Conservation (phyloP, 2,329 filamentous ascomycete genomes). For the Pseudogymnoascus sp. region DNA sequence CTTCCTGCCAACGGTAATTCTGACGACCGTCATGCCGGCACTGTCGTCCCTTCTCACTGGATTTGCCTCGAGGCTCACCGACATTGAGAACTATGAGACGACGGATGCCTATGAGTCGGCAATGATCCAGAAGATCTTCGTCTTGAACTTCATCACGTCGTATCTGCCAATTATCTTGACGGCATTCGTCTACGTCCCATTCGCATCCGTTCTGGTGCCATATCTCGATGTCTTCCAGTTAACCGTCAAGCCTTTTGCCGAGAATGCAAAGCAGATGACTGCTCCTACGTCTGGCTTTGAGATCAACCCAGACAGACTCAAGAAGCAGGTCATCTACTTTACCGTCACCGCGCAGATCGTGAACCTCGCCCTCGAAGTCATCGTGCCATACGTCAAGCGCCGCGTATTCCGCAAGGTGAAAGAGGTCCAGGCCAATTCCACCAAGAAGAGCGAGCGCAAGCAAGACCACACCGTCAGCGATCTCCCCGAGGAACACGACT, state of each 20-base stretch:
- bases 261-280: slow-evolving; percentile 62
- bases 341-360: slow-evolving; percentile 91
- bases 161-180: slow-evolving; percentile 90
- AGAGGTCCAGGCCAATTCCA: slow-evolving; percentile 54
- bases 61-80: slow-evolving; percentile 67
- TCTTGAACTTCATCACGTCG: slow-evolving; percentile 93
- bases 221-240: slow-evolving; percentile 75
- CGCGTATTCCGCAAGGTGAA: slow-evolving; percentile 71
- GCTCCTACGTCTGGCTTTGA: slow-evolving; percentile 54
- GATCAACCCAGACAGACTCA: slow-evolving; percentile 74
- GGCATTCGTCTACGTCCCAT: slow-evolving; percentile 89
- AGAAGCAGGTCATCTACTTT: slow-evolving; percentile 90
- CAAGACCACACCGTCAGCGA: slow-evolving; percentile 48
- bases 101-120: slow-evolving; percentile 74
- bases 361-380: slow-evolving; percentile 72
- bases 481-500: slow-evolving; percentile 65
- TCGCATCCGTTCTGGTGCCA: slow-evolving; percentile 73
- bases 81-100: slow-evolving; percentile 88
- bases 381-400: slow-evolving; percentile 79
- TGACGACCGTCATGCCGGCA: slow-evolving; percentile 74
- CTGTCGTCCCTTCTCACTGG: slow-evolving; percentile 66
- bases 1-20: slow-evolving; percentile 79
- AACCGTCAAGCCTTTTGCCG: slow-evolving; percentile 65
- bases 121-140: slow-evolving; percentile 85
- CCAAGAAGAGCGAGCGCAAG: slow-evolving; percentile 35